A percentile compares a stretch with the other conserved stretches of the same genome.
Conservation (phyloP, 2,329 filamentous ascomycete species). For the Myriosclerotinia duriaeana region DNA sequence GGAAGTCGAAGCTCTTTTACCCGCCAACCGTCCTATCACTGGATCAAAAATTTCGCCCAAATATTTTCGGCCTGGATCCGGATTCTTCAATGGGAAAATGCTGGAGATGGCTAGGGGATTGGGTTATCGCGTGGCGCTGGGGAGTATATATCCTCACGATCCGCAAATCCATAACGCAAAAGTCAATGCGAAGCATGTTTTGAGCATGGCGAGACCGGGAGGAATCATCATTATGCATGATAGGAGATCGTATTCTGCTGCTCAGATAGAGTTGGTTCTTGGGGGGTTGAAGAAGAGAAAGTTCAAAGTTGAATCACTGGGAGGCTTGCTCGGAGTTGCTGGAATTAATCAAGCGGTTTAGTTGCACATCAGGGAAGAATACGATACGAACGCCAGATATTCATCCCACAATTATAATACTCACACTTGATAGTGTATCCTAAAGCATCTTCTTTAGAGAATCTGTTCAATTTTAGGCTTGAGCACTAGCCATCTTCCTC, state of each 20-base stretch:
- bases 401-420: background rate
- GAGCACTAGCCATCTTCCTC: no score
- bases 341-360: conserved; percentile 9
- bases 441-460: no score
- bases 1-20: conserved; percentile 56
- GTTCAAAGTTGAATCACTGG: conserved; percentile 70
- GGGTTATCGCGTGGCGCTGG: conserved; percentile 73
- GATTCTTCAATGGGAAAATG: conserved; percentile 76
- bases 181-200: conserved; percentile 73
- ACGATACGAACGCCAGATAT: background rate
- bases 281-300: conserved; percentile 68
- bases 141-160: conserved; percentile 86
- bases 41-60: conserved; percentile 42
- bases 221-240: conserved; percentile 87
- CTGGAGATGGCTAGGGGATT: conserved; percentile 57
- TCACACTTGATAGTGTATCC: no score
- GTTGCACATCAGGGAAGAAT: background rate
- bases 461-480: no score
- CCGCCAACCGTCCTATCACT: conserved; percentile 49
- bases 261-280: conserved; percentile 73
- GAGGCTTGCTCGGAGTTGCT: conserved; percentile 55
- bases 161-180: conserved; percentile 71
- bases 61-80: conserved; percentile 82
- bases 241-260: conserved; percentile 74
- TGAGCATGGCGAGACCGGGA: conserved; percentile 76